Base-by-base conservation (phyloP, 2,329 filamentous ascomycete species). In the Fusarium udum region DNA sequence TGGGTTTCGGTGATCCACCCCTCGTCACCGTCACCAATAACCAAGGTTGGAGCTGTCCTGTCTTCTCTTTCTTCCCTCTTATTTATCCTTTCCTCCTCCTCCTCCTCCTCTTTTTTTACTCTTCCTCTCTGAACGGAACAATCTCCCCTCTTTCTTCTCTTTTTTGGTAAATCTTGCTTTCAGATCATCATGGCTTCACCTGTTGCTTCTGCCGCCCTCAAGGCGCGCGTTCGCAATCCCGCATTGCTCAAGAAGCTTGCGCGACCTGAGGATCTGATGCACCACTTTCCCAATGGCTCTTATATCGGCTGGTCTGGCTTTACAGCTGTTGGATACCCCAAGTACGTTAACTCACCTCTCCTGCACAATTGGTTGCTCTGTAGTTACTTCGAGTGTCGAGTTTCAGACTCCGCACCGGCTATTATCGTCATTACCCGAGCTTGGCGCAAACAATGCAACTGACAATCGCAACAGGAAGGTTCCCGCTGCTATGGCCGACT, bases 261-360 rank as follows among this genome's bases (percentile, higher is more conserved):
- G 77, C 91, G 91, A 77, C 90, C 94, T 42, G 90, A 96, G 82
- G 94, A 97, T 81, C 83, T 97, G 73, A 87, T 97, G 68, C 87
- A 92, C 72, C 88, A 93, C 76, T 97, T 97, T 78, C 94, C 94
- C 73, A 90, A 96, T 86, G 92, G 91, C 79, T 84, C 93, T n/a
- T 96, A 96, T 82, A 90, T 97, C 78, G 95, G 94, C 78, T 97
- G 94, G 94, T 94, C 91, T 73, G 94, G 94, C 40, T 97, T 97
- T 83, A 97, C 94, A 18, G 94, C 94, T 77, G 94, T 97, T 61
- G 93, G 93, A 67, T 96, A 96, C 84, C 93, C 93, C 72, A 96
- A 96, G 92, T 81, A 68, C 61, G 81, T 78, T 15, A 22, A 7
- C 12, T 16, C 14, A 13, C 11, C 14, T 40, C 14, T n/a, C 4